Conservation (phyloP, 306 rosid species). For the Arachis stenosperma region DNA sequence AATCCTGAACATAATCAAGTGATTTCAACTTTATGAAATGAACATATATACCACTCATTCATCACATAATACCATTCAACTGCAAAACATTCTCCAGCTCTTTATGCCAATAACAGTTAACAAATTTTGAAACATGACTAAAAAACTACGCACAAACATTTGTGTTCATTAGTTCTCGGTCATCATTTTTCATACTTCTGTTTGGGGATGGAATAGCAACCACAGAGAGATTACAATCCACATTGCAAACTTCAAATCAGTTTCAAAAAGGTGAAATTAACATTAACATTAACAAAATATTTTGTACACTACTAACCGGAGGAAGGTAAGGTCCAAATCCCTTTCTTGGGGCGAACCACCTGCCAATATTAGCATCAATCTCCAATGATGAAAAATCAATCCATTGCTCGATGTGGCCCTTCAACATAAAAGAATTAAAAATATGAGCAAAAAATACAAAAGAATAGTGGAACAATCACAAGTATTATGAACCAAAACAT, state of each 20-base stretch:
- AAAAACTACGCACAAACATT: neutral
- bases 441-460: neutral
- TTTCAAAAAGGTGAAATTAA: neutral
- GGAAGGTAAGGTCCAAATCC: slow-evolving; percentile 60
- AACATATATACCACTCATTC: neutral
- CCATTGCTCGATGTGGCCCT: slow-evolving; percentile 91
- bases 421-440: slow-evolving; percentile 26
- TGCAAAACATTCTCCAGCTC: neutral
- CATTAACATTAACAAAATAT: neutral
- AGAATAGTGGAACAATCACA: neutral
- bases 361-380: slow-evolving; percentile 54
- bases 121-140: neutral
- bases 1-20: neutral
- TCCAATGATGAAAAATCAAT: slow-evolving; percentile 81
- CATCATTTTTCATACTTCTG: neutral
- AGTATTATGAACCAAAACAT: no score
- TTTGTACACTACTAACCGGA: slow-evolving; percentile 54
- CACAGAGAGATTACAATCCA: neutral
- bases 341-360: slow-evolving; percentile 54
- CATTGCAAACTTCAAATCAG: neutral
- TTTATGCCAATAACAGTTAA: neutral
- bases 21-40: neutral
- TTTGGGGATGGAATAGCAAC: no score
- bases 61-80: neutral
- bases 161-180: neutral